These are phyloP conservation scores for Cinnamomum micranthum DNA, from an alignment of 164 flowering plant genomes.

Conservation along the genomic window DNA sequence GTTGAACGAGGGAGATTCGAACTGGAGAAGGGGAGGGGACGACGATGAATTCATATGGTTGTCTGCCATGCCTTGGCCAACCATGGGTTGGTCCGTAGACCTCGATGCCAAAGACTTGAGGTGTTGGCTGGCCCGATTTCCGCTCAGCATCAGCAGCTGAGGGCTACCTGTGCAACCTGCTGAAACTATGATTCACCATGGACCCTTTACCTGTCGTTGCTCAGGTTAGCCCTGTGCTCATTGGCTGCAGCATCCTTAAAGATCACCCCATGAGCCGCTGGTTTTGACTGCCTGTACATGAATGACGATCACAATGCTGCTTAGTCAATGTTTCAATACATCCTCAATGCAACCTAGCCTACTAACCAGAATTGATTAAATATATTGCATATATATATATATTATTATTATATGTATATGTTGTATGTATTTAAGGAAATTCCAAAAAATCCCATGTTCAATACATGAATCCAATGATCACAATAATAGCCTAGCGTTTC, in stretches of 20 bases:
- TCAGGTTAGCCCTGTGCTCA: slow-evolving; percentile 44
- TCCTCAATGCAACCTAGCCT: not conserved
- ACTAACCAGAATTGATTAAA: too few species aligned
- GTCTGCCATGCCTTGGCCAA: slow-evolving; percentile 74
- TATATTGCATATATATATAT: too few species aligned
- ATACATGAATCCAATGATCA: too few species aligned
- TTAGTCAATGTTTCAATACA: not conserved
- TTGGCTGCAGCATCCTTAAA: slow-evolving; percentile 38
- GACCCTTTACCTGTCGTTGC: not conserved
- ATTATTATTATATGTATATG: too few species aligned
- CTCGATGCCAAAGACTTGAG: slow-evolving; percentile 31
- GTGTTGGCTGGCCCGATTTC: slow-evolving; percentile 10
- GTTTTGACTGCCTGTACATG: slow-evolving; percentile 28
- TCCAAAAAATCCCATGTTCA: too few species aligned
- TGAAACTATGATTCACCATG: slow-evolving; percentile 49
- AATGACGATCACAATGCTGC: not conserved
- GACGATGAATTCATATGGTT: slow-evolving; percentile 74
- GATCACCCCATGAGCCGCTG: slow-evolving; percentile 50
- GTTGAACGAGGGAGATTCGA: slow-evolving; percentile 69
- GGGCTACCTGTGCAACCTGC: slow-evolving; percentile 85
- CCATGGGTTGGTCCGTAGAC: slow-evolving; percentile 55
- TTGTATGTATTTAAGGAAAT: too few species aligned
- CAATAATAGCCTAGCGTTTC: too few species aligned
- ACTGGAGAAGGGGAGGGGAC: slow-evolving; percentile 66
- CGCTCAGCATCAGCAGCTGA: slow-evolving; percentile 48